These are phyloP conservation scores for Kregervanrija delftensis DNA, from an alignment of 805 yeast species.

Conservation along the genomic window DNA sequence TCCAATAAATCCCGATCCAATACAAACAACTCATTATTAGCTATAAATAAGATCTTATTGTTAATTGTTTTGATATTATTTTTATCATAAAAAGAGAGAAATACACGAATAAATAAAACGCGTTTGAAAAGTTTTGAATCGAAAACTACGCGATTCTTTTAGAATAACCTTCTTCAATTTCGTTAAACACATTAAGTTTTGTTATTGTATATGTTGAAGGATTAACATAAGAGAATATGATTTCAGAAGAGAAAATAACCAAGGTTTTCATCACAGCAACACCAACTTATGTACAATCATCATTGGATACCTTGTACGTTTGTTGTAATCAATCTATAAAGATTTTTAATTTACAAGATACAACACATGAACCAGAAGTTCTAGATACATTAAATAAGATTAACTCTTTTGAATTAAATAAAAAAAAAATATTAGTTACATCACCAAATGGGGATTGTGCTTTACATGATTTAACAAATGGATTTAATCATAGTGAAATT, in stretches of 20 bases:
- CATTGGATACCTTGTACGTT: conserved; percentile 33
- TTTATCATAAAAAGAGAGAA: too few species aligned
- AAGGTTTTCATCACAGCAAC: conserved; percentile 24
- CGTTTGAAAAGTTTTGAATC: too few species aligned
- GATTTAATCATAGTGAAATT: conserved; percentile 11
- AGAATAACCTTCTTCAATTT: too few species aligned
- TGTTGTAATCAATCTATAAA: conserved; percentile 54
- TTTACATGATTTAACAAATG: conserved; percentile 26
- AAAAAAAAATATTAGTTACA: conserved; percentile 26
- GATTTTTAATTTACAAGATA: conserved; percentile 38
- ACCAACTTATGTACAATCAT: conserved; percentile 17
- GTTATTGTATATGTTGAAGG: too few species aligned
- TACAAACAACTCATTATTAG: too few species aligned
- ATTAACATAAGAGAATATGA: conserved; percentile 11
- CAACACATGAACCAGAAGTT: conserved; percentile 56
- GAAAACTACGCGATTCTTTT: too few species aligned
- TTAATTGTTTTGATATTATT: too few species aligned
- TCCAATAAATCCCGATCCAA: too few species aligned
- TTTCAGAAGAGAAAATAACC: conserved; percentile 21
- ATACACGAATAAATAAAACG: too few species aligned
- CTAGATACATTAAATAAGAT: conserved; percentile 43
- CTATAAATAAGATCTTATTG: too few species aligned
- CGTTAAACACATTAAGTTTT: too few species aligned
- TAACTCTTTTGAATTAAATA: conserved; percentile 32
- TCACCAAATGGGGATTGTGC: conserved; percentile 39